A percentile compares a stretch with the other conserved stretches of the same genome.
These are phyloP conservation scores for Malassezia vespertilionis DNA, from an alignment of 1,284 basidiomycete genomes.

Conservation along the genomic window DNA sequence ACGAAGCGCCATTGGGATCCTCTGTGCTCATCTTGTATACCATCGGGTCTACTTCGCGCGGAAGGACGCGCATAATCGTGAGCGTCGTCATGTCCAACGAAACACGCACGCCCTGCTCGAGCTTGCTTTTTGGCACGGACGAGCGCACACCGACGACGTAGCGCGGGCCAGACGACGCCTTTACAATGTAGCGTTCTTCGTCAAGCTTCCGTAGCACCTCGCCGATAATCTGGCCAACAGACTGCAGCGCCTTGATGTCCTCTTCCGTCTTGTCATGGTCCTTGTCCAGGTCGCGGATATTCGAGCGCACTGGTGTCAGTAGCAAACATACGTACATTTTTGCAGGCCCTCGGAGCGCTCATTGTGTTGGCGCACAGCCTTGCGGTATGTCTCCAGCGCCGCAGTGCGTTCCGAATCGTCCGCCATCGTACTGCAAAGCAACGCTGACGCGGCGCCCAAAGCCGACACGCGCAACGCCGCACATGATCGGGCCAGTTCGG, in stretches of 20 bases:
- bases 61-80: slow-evolving; percentile 90
- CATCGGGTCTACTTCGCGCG: slow-evolving; percentile 91
- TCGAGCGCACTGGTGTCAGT: slow-evolving; percentile 27
- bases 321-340: slow-evolving; percentile 26
- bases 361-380: slow-evolving; percentile 50
- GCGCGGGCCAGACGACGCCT: slow-evolving; percentile 92
- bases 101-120: slow-evolving; percentile 87
- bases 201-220: slow-evolving; percentile 98
- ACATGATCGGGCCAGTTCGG: slow-evolving; percentile 5
- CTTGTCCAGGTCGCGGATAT: slow-evolving; percentile 65
- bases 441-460: background rate
- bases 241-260: slow-evolving; percentile 97
- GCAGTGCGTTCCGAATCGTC: slow-evolving; percentile 18
- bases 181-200: slow-evolving; percentile 97
- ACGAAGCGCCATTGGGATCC: slow-evolving; percentile 86
- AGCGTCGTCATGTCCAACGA: slow-evolving; percentile 98
- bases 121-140: slow-evolving; percentile 76
- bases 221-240: slow-evolving; percentile 96
- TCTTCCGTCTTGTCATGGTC: slow-evolving; percentile 94
- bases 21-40: slow-evolving; percentile 99
- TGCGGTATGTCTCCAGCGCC: slow-evolving; percentile 35
- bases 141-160: slow-evolving; percentile 98
- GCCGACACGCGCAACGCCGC: background rate
- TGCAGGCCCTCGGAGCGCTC: slow-evolving; percentile 46
- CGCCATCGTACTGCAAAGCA: slow-evolving; percentile 14